phyloP scores from a whole-genome alignment of 2,329 filamentous ascomycete genomes.

The Phyllosticta capitalensis region DNA sequence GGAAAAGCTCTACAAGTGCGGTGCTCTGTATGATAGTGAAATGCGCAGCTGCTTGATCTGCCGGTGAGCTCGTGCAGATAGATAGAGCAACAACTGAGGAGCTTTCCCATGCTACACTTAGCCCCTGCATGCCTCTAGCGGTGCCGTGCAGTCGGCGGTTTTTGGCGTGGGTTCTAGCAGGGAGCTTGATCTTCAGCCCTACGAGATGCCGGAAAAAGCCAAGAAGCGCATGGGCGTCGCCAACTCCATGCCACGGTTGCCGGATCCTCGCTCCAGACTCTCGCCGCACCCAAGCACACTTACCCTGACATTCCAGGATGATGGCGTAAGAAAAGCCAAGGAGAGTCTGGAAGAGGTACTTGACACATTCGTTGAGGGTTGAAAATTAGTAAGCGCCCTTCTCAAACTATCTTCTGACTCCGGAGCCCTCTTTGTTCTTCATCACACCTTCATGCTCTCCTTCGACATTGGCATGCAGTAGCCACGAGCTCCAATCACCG shows the following conservation, averaged over 20 bases:
- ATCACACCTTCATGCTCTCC: not conserved
- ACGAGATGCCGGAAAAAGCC: conserved; percentile 3
- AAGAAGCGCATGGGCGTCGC: conserved; percentile 7
- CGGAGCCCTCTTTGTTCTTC: not conserved
- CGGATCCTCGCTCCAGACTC: conserved; percentile 6
- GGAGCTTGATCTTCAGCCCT: conserved; percentile 9
- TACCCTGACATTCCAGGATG: not conserved
- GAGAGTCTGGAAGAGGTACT: not conserved
- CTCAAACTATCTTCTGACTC: not conserved
- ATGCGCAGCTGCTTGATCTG: not conserved
- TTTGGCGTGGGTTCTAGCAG: not conserved
- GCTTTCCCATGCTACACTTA: not conserved
- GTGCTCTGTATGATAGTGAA: not conserved
- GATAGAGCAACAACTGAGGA: not conserved
- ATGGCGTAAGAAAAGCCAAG: not conserved
- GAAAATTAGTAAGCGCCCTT: not conserved
- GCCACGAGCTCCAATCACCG: not conserved
- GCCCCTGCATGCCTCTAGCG: not conserved
- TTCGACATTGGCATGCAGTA: not conserved
- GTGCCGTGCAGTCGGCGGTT: not conserved
- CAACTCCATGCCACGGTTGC: conserved; percentile 11
- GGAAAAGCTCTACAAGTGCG: conserved; percentile 6
- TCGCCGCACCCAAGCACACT: not conserved
- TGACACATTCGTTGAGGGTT: not conserved
- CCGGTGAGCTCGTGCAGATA: not conserved